These are phyloP conservation scores for Pascua guehoae DNA, from an alignment of 1,284 basidiomycete species.

Conservation along the genomic window DNA sequence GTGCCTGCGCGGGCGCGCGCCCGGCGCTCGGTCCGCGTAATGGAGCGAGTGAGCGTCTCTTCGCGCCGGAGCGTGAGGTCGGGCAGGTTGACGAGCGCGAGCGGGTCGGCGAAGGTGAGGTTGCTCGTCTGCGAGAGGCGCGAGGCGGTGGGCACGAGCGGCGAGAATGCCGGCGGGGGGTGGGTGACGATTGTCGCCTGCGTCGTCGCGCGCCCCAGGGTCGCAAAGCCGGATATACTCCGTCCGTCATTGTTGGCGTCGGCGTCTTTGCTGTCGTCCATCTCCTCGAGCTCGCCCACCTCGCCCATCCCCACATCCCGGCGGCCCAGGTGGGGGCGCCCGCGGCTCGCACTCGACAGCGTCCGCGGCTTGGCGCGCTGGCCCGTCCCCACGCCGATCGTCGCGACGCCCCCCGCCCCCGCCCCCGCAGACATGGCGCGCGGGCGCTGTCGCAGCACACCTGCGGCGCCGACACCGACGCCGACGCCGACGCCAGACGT, in stretches of 20 bases:
- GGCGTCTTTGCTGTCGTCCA: too few species aligned
- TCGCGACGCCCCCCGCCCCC: constrained; percentile 5
- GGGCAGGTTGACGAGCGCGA: constrained; percentile 10
- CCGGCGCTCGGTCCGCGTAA: constrained; percentile 7
- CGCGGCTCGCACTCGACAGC: too few species aligned
- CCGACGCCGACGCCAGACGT: constrained; percentile 1
- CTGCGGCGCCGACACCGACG: background rate
- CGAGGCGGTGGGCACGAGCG: constrained; percentile 16
- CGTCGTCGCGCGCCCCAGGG: too few species aligned
- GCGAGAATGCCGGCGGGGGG: background rate
- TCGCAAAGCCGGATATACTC: too few species aligned
- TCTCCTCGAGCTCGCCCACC: background rate
- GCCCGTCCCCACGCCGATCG: background rate
- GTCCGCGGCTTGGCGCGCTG: too few species aligned
- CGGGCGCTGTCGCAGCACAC: background rate
- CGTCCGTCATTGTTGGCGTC: background rate
- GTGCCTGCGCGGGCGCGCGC: constrained; percentile 10
- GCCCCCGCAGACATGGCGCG: constrained; percentile 13
- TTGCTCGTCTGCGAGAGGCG: constrained; percentile 15
- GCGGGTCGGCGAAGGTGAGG: constrained; percentile 16
- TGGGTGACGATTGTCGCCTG: too few species aligned
- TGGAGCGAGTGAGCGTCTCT: constrained; percentile 5
- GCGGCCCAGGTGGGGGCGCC: background rate
- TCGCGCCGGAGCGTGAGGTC: constrained; percentile 6
- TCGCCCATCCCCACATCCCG: background rate